Evolutionary conservation across 179 eudicot genomes (phyloP), one percentile per base, ranked within the genome.

Genomic region (Beta lomatogona): DNA sequence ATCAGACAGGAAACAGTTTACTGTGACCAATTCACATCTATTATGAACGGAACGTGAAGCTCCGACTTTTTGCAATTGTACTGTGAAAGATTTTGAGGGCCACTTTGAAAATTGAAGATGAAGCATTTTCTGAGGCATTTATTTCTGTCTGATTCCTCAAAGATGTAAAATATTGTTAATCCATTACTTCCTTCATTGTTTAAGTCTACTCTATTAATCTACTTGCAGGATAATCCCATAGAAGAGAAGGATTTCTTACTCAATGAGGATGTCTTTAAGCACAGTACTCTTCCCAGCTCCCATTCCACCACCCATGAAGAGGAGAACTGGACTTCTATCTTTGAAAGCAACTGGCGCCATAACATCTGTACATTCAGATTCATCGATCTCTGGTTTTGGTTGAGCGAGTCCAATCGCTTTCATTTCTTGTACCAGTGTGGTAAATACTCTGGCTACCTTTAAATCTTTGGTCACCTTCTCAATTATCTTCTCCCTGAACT

Each of bases 281-380:
- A 92, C 99, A 9, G 99, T 97, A 81, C 99, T 97, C 88, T 97
- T 96, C 60, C 99, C 99, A 81, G 99, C 99, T 82, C 98, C 98
- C 98, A 97, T 97, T n/a, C 99, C 99, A 60, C 99, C 99, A 50
- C 98, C 99, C 99, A 94, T 97, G 89, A 94, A 86, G 79, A 97
- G 97, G 73, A 97, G 97, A 59, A 94, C 95, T 0, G 99, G 99
- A 73, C 98, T 97, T 86, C 97, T 84, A 70, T 97, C 99, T 82
- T 92, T 90, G 83, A 92, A 93, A 61, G 92, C 97, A 76, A 97
- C 94, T 0, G 99, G 99, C 53, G 97, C 98, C 99, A 97, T 97
- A 82, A 97, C 98, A 82, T 93, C 98, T 5, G 97, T 97, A 79
- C 99, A 93, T 80, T 91, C 89, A 9, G 97, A 93, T 77, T 94